Evolutionary conservation across 768 basidiomycete genomes (phyloP), one percentile per base, ranked within the genome.

Genomic region (Termitomyces sp.): DNA sequence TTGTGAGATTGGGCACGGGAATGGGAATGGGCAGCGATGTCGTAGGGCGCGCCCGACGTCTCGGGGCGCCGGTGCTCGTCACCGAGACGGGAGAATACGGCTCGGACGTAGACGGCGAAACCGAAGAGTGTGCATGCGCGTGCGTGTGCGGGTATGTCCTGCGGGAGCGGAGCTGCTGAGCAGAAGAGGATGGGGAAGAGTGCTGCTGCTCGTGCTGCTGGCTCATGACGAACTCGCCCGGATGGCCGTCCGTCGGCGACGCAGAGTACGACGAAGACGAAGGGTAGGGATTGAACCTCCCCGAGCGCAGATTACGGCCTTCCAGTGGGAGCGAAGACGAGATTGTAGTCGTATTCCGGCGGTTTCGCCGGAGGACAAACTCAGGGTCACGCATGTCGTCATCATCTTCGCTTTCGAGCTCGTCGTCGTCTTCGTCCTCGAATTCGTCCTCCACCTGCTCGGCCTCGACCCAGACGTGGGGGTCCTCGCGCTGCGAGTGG

Each of bases 1-100:
- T 81, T 8, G 73, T 79, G 40, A 81, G 68, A 44, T 78, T 76
- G 10, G 79, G 78, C 12, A 79, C 71, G 5, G 75, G 75, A 10
- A 75, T 63, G 17, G 80, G 80, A 19, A 74, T 60, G n/a, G 76
- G 75, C 4, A 77, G 62, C 30, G 64, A 65, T 12, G 66, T 64
- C 33, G 65, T 28, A 21, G 64, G 62, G 12, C 66, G 65, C 3
- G 60, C 52, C 30, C 64, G 64, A 9, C 62, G 56, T 17, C 65
- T 46, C 35, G 53, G 21, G 5, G 31, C 19, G 15, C 43, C 26
- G 2, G 44, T 35, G 33, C 53, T 33, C 46, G 43, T 33, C 7
- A n/a, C 44, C 11, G 44, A 44, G 10, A 38, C 38, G 42, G 55
- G 56, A 1, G 59, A 53, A 31, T 57, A 54, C 6, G 55, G 40